These are phyloP conservation scores for Orychophragmus violaceus DNA, from an alignment of 345 rosid species.

Conservation along the genomic window DNA sequence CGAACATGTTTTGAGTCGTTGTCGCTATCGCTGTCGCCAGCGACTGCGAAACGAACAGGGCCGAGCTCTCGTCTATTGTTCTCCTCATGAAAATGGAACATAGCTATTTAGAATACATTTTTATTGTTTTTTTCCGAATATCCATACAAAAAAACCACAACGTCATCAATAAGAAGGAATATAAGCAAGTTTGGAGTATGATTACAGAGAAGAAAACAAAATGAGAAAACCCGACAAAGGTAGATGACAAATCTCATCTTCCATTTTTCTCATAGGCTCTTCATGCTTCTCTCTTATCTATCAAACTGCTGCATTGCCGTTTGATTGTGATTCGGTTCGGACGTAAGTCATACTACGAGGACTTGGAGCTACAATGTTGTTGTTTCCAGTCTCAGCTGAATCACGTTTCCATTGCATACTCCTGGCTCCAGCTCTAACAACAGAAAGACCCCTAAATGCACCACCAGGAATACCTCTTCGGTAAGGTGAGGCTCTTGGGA, in stretches of 20 bases:
- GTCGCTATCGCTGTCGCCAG: no score
- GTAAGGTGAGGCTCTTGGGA: constrained; percentile 47
- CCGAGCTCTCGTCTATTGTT: constrained; percentile 41
- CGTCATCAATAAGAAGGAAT: background rate
- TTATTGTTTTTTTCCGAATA: background rate
- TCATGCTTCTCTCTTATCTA: background rate
- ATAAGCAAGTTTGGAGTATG: background rate
- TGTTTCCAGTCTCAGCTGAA: constrained; percentile 39
- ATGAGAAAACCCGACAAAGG: constrained; percentile 7
- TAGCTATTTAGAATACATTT: background rate
- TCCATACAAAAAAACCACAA: background rate
- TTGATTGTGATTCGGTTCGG: constrained; percentile 55
- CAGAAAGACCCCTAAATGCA: constrained; percentile 53
- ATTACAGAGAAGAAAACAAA: background rate
- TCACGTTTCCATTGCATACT: constrained; percentile 97
- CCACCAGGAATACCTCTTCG: constrained; percentile 42
- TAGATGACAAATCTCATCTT: constrained; percentile 24
- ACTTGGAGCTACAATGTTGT: constrained; percentile 24
- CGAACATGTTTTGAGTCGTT: constrained; percentile 35
- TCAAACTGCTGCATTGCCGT: constrained; percentile 24
- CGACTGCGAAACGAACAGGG: background rate
- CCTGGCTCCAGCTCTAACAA: constrained; percentile 64
- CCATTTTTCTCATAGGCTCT: constrained; percentile 5
- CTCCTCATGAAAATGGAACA: constrained; percentile 27
- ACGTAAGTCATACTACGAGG: constrained; percentile 76